Evolutionary conservation across 306 rosid genomes (phyloP), one percentile per base, ranked within the genome.

Genomic region (Delonix regia): DNA sequence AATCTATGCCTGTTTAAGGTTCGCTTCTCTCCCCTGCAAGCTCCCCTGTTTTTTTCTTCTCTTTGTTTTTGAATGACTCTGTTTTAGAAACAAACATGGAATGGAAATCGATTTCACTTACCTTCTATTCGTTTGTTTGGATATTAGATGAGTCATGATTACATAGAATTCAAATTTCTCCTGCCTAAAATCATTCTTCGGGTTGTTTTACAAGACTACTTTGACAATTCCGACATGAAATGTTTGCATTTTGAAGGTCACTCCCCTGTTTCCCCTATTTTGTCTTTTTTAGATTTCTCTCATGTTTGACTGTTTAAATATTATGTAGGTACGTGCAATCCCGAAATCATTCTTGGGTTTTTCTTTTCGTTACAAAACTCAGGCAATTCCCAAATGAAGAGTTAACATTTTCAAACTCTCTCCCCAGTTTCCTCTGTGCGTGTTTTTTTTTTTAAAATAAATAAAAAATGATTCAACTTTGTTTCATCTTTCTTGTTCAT

Each of bases 1-100:
- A 49, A 70, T 59, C 79, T 82, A 71, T 81, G 82, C 39, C 77
- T 38, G 60, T 60, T 11, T 69, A 80, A 83, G 91, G 86, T 85
- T 76, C 45, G n/a, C 66, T 75, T 69, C 30, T 52, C 28, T 33
- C 14, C 47, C 18, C 41, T 39, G 14, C 41, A 55, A 41, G 3
- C 3, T 69, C 49, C 14, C 3, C 24, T 7, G 33, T 66, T 0
- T 44, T 53, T 38, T 12, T 27, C 18, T 1, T 18, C 4, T 49
- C 4, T 49, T 15, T 13, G 0, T 13, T 47, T 47, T 16, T 3
- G 3, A 3, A 15, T 13, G 18, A 56, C 45, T 16, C 25, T 41
- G 18, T 42, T 78, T 38, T 47, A 9, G 22, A 6, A 65, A 11
- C 28, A 36, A 52, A 9, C 63, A 66, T 19, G 52, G 44, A 44